Evolutionary conservation across 805 yeast species (phyloP), one percentile per base, ranked within the genome.

Genomic region (Saturnispora dispora): DNA sequence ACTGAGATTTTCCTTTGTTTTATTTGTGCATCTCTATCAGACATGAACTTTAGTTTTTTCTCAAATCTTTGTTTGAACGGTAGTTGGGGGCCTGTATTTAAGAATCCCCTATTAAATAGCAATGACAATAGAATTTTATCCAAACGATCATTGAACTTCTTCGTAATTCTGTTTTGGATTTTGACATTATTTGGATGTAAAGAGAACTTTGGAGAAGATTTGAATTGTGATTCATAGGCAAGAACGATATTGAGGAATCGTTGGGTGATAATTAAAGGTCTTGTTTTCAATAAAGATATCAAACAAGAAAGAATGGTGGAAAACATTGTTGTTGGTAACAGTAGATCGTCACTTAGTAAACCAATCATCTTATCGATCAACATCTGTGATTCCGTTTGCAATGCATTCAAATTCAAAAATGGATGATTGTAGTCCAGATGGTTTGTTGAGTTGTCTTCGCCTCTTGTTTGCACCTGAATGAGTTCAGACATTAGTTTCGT

Each of bases 371-470:
- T 64, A 57, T 88, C 96, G 35, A 93, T 68, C 51, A 85, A 69
- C 3, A 75, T 81, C 50, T 75, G 76, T 0, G 90, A 84, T 63
- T 90, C 96, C 6, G 83, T 78, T 57, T 84, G 88, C 55, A 89
- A 66, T 22, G 70, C 45, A 9, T 60, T 51, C 22, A 50, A 55
- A 49, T 78, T 77, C 43, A 89, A 72, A 40, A 86, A 76, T 1
- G 88, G 79, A 61, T 91, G 96, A 51, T 71, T 74, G 10, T 42
- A 32, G 32, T 47, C 49, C 13, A 46, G n/a, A 27, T 33, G 8
- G 43, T 47, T 47, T 33, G 46, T 36, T 13, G 25, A 28, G 6
- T 37, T 27, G 11, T 48, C 39, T 22, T 36, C 39, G 22, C 36
- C 27, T 13, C 46, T 18, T 25, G 71, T 69, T 53, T 83, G 88